phyloP scores from a whole-genome alignment of 345 rosid genomes.

The Boechera stricta region DNA sequence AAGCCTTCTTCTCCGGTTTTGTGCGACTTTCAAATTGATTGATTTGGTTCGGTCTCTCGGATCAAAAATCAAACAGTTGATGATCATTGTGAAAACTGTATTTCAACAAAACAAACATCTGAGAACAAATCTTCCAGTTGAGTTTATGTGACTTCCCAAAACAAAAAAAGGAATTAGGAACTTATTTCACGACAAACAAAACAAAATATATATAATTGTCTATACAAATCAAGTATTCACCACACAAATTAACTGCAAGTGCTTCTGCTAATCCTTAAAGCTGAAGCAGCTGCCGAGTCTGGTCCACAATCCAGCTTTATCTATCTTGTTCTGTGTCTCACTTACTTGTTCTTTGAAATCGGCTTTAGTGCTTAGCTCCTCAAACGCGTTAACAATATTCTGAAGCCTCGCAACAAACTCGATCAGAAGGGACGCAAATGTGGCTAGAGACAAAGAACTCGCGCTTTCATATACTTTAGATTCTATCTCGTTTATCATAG shows the following conservation, averaged over 20 bases:
- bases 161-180: slow-evolving; percentile 8
- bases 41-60: not conserved
- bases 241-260: not conserved
- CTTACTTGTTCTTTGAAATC: slow-evolving; percentile 55
- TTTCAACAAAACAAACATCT: not conserved
- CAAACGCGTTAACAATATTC: slow-evolving; percentile 66
- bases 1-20: not conserved
- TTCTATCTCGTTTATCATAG: slow-evolving; percentile 48
- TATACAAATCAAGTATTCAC: slow-evolving; percentile 34
- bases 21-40: not conserved
- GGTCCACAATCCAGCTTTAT: slow-evolving; percentile 49
- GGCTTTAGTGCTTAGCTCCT: slow-evolving; percentile 74
- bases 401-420: slow-evolving; percentile 94
- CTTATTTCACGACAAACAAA: slow-evolving; percentile 29
- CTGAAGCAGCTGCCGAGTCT: slow-evolving; percentile 48
- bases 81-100: slow-evolving; percentile 4
- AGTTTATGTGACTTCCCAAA: not conserved
- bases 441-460: slow-evolving; percentile 81
- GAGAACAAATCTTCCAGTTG: slow-evolving; percentile 2
- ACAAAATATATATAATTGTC: not conserved
- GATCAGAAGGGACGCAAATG: slow-evolving; percentile 77
- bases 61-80: slow-evolving; percentile 1
- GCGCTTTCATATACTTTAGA: slow-evolving; percentile 82
- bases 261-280: slow-evolving; percentile 38
- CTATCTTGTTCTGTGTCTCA: slow-evolving; percentile 17